These are phyloP conservation scores for Phoma herbarum DNA, from an alignment of 2,329 filamentous ascomycete genomes.

Conservation along the genomic window DNA sequence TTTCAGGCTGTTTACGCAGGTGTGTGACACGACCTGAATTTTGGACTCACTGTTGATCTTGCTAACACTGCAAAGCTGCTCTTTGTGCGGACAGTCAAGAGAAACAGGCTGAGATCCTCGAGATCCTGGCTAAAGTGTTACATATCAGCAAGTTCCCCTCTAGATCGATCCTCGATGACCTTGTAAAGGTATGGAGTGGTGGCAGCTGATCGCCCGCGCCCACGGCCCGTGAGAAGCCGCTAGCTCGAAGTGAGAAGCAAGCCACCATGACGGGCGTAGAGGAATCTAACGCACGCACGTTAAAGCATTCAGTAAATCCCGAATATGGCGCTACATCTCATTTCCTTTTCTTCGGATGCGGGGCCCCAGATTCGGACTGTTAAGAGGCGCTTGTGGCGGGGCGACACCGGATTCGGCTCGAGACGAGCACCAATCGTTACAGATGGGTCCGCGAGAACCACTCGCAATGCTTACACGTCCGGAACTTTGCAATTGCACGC, in stretches of 20 bases:
- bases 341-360: background rate
- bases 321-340: background rate
- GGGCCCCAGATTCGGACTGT: slow-evolving; percentile 1
- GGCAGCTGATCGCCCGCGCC: background rate
- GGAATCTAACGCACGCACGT: background rate
- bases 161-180: slow-evolving; percentile 36
- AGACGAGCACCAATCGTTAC: slow-evolving; percentile 8
- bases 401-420: slow-evolving; percentile 3
- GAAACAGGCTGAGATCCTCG: slow-evolving; percentile 28
- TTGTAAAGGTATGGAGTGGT: slow-evolving; percentile 38
- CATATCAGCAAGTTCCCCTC: slow-evolving; percentile 40
- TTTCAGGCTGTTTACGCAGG: slow-evolving; percentile 45
- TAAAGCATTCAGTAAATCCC: background rate
- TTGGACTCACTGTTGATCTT: background rate
- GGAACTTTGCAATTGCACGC: background rate
- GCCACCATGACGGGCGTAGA: background rate
- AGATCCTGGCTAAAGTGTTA: slow-evolving; percentile 28
- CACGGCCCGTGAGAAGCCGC: background rate
- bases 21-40: slow-evolving; percentile 13
- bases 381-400: background rate
- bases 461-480: background rate
- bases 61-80: slow-evolving; percentile 21
- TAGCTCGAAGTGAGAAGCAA: slow-evolving; percentile 8
- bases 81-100: slow-evolving; percentile 35
- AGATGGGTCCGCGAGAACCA: background rate